Percentiles rank a stretch among this genome's conserved stretches.
These are phyloP conservation scores for Nyctanthes arbortristis DNA, from an alignment of 257 asterid species.

Conservation along the genomic window DNA sequence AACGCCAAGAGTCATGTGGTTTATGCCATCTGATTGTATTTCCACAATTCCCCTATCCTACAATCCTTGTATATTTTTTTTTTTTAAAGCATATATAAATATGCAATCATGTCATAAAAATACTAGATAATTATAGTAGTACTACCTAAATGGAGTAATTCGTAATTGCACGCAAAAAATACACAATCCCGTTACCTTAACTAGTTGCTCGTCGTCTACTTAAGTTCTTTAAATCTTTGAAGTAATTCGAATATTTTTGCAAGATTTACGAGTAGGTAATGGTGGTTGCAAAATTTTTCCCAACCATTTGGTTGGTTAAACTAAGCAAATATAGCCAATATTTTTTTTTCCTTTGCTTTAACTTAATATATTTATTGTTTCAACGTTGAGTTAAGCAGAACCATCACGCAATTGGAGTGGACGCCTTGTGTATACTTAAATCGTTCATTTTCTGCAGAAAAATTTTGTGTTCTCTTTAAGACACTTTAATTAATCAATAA, in stretches of 20 bases:
- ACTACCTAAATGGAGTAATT: no score
- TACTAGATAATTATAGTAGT: neutral
- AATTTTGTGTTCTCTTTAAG: conserved; percentile 25
- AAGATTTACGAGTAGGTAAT: neutral
- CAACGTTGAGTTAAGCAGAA: neutral
- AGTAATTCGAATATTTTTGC: neutral
- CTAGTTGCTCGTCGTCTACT: neutral
- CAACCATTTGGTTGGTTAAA: conserved; percentile 22
- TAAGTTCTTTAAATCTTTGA: neutral
- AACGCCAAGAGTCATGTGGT: no score
- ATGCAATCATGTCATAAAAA: conserved; percentile 10
- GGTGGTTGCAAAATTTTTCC: conserved; percentile 21
- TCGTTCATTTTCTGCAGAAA: conserved; percentile 14
- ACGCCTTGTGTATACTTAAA: neutral
- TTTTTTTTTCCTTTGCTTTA: conserved; percentile 12
- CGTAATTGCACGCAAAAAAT: neutral
- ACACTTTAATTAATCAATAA: no score
- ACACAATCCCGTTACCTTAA: neutral
- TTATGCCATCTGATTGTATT: no score
- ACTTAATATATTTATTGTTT: conserved; percentile 11
- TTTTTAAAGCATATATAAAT: conserved; percentile 30
- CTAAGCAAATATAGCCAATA: conserved; percentile 24
- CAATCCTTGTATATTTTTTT: no score
- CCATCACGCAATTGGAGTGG: neutral
- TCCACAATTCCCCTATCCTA: no score